Evolutionary conservation across 108 stramenopile species (phyloP).

Genomic region (Nitzschia inconspicua): DNA sequence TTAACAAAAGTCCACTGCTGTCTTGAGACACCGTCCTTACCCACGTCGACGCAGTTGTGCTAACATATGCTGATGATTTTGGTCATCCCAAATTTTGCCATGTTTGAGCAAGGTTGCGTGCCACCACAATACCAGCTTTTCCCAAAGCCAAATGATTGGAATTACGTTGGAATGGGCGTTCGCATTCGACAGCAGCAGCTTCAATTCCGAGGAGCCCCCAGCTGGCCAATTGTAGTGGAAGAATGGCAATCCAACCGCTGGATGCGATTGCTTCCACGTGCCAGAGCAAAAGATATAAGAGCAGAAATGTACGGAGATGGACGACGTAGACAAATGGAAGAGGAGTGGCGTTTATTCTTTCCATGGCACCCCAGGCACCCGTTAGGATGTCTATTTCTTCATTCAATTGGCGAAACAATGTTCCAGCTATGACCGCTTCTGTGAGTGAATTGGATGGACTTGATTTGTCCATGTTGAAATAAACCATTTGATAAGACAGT

Average conservation of each 20-base stretch:
- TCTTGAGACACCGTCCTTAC: no score
- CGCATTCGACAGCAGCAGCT: slow-evolving; percentile 27
- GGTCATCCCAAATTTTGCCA: no score
- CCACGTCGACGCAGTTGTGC: no score
- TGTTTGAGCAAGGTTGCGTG: no score
- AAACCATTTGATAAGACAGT: neutral
- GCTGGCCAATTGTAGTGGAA: neutral
- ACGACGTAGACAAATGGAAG: slow-evolving; percentile 64
- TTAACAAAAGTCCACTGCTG: no score
- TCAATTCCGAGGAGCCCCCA: slow-evolving; percentile 37
- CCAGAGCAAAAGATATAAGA: slow-evolving; percentile 52
- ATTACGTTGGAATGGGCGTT: slow-evolving; percentile 32
- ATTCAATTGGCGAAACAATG: slow-evolving; percentile 34
- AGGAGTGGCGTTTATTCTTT: slow-evolving; percentile 63
- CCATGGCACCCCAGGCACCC: slow-evolving; percentile 54
- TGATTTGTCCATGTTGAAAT: no score
- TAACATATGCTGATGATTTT: no score
- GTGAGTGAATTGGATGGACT: no score
- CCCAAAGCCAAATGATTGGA: no score
- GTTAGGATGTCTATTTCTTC: slow-evolving; percentile 40
- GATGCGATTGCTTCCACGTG: slow-evolving; percentile 14
- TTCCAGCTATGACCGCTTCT: no score
- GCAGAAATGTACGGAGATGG: slow-evolving; percentile 67
- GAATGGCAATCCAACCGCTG: slow-evolving; percentile 27
- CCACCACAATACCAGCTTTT: no score